phyloP scores from a whole-genome alignment of 768 basidiomycete genomes.

The Dictyophora rubrovolvata region DNA sequence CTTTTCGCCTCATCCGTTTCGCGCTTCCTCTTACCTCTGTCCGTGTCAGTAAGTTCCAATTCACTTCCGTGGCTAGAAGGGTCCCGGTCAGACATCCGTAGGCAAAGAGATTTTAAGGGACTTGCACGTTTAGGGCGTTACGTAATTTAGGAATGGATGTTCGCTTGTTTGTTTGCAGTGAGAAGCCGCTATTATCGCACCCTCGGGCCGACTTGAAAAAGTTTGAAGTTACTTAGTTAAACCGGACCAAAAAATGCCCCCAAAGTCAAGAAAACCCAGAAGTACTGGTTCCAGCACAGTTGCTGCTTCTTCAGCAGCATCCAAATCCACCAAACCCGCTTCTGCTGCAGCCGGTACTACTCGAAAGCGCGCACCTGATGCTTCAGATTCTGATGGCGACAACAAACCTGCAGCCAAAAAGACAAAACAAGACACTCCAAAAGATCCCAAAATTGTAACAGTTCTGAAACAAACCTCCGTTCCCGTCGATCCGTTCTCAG shows the following conservation, averaged over 20 bases:
- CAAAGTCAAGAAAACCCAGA: constrained; percentile 1
- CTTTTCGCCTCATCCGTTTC: neutral
- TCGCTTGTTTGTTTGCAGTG: too few species aligned
- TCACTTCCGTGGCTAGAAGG: too few species aligned
- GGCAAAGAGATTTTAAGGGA: too few species aligned
- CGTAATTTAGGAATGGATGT: neutral
- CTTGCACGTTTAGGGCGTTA: neutral
- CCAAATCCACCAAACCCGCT: neutral
- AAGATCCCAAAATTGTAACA: constrained; percentile 28
- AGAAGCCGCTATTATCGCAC: too few species aligned
- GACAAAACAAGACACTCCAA: constrained; percentile 20
- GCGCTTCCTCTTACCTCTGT: too few species aligned
- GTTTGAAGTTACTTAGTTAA: too few species aligned
- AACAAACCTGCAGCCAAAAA: constrained; percentile 9
- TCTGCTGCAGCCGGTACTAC: constrained; percentile 16
- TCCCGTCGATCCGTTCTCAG: constrained; percentile 41
- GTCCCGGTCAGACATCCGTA: too few species aligned
- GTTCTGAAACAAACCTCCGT: constrained; percentile 45
- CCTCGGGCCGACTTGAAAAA: too few species aligned
- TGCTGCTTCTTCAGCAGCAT: too few species aligned
- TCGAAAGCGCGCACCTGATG: constrained; percentile 10
- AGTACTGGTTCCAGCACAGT: constrained; percentile 12
- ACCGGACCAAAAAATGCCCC: neutral
- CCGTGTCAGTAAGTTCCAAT: too few species aligned
- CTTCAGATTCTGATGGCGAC: constrained; percentile 4